These are phyloP conservation scores for Phytophthora citricola DNA, from an alignment of 352 stramenopile species.

Conservation along the genomic window DNA sequence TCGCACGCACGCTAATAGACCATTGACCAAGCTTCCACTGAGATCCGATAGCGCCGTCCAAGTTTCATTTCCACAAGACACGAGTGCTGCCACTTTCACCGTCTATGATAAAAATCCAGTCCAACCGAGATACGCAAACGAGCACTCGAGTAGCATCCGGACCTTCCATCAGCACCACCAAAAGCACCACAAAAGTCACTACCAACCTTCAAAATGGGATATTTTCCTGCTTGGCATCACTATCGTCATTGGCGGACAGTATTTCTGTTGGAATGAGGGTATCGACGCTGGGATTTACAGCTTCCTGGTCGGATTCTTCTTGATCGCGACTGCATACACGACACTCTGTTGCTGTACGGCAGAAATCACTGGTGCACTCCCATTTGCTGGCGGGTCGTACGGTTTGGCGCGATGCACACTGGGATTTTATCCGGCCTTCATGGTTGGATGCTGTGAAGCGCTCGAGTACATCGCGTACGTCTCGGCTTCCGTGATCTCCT, in stretches of 20 bases:
- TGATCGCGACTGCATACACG: constrained; percentile 41
- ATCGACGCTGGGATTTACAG: constrained; percentile 39
- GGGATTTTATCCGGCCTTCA: constrained; percentile 45
- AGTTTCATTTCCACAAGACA: no score
- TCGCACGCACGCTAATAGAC: no score
- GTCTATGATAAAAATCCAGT: no score
- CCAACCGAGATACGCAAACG: no score
- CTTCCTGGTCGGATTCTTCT: constrained; percentile 33
- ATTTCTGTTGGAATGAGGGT: constrained; percentile 51
- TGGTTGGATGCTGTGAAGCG: constrained; percentile 44
- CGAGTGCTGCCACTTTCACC: no score
- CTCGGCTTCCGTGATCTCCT: constrained; percentile 30
- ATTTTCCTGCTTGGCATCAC: constrained; percentile 46
- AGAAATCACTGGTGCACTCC: constrained; percentile 39
- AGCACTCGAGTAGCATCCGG: no score
- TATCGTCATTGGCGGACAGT: constrained; percentile 51
- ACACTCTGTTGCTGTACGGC: constrained; percentile 41
- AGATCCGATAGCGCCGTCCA: no score
- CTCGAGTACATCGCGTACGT: constrained; percentile 60
- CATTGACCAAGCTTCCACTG: no score
- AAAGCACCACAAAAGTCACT: constrained; percentile 3
- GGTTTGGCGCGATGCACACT: constrained; percentile 44
- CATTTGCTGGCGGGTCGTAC: constrained; percentile 44
- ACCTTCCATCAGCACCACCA: neutral
- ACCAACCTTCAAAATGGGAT: constrained; percentile 9